Base-by-base conservation (phyloP, 176 grass and related monocot species). In the Aechmea fasciata region DNA sequence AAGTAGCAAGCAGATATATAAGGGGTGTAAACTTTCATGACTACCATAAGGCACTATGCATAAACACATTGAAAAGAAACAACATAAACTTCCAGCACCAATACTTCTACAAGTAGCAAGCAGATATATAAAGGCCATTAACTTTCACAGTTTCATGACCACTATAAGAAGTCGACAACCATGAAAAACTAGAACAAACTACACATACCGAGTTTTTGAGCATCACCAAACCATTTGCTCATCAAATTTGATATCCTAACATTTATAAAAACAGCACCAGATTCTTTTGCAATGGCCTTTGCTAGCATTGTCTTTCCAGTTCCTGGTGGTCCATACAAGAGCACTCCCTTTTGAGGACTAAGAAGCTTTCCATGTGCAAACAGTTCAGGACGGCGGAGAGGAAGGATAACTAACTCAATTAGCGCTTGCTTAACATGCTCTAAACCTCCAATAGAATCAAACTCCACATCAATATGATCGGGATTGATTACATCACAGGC, bases 181-280 rank as follows among this genome's bases (percentile, higher is more conserved):
- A 41, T 41, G 33, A 7, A 41, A 41, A 41, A 41, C n/a, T 13
- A 19, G n/a, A 61, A 22, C 55, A 61, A 61, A 18, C 4, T 18
- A 61, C 0, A 66, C 69, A 77, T 74, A 99, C 94, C 94, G 13
- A 99, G 94, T 82, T 99, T 99, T 69, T 99, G 94, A 0, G 94
- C 90, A 64, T 99, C 90, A 11, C 89, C 94, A 18, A 99, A 99
- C 94, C 94, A 99, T 83, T 99, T 99, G 79, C 89, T 99, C 90
- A 99, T 99, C 82, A 99, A 82, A 73, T 93, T 99, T 14, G 89
- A 99, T 14, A 93, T 75, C 82, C 87, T 99, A 24, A 99, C 85
- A 79, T 99, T 99, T 55, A 99, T 99, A 73, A 99, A 99, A 53
- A 99, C 82, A 15, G 94, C 90, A 10, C 94, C 84, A 5, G 90